Conservation (phyloP, 140 eudicot species). For the Bidens hawaiensis region DNA sequence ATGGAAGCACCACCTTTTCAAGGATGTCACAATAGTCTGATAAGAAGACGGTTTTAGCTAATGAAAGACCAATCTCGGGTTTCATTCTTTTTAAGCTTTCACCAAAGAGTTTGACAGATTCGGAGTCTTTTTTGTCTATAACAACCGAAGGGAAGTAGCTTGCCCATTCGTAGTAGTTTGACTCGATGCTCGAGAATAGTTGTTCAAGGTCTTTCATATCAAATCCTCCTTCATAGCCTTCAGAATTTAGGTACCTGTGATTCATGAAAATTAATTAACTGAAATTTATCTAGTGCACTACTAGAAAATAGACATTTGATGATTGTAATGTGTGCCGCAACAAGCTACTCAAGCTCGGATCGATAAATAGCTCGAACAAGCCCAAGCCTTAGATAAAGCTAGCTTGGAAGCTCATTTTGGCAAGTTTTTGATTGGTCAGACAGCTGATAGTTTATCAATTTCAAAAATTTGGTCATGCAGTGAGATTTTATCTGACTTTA, state of each 20-base stretch:
- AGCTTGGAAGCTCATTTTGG: no score
- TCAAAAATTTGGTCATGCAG: no score
- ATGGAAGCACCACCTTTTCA: slow-evolving; percentile 57
- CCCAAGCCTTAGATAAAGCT: no score
- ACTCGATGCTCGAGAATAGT: slow-evolving; percentile 58
- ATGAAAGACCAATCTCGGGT: slow-evolving; percentile 51
- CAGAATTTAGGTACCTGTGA: slow-evolving; percentile 58
- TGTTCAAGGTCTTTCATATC: slow-evolving; percentile 49
- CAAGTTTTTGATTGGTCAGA: no score
- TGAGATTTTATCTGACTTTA: no score
- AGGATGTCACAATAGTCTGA: slow-evolving; percentile 58
- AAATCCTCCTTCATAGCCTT: slow-evolving; percentile 85
- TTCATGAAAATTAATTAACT: background rate
- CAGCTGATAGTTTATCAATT: no score
- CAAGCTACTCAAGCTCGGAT: no score
- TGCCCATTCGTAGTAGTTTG: slow-evolving; percentile 57
- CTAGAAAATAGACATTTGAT: no score
- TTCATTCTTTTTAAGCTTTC: slow-evolving; percentile 49
- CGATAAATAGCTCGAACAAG: no score
- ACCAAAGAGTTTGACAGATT: slow-evolving; percentile 30
- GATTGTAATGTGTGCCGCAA: no score
- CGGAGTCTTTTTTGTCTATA: slow-evolving; percentile 45
- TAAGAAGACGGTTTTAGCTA: slow-evolving; percentile 67
- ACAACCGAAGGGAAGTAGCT: slow-evolving; percentile 51
- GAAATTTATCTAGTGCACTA: background rate